These are phyloP conservation scores for Pseudogymnoascus pannorum DNA, from an alignment of 2,329 filamentous ascomycete genomes.

Conservation along the genomic window DNA sequence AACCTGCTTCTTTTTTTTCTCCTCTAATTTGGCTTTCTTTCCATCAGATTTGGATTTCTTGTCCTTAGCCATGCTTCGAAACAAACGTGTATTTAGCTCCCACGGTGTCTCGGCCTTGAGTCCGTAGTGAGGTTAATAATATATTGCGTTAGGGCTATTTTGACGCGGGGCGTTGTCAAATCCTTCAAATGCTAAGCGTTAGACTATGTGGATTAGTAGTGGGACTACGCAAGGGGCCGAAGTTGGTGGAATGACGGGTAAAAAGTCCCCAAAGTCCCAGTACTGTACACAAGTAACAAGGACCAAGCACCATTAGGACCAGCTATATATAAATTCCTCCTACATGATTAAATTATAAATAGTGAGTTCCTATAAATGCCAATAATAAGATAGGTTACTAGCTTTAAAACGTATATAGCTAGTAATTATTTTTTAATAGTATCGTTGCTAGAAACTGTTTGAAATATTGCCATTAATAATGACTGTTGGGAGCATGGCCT, in stretches of 20 bases:
- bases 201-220: neutral
- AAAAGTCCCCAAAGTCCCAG: neutral
- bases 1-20: slow-evolving; percentile 70
- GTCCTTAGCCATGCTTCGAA: slow-evolving; percentile 41
- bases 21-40: slow-evolving; percentile 48
- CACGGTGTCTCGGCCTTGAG: neutral
- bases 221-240: neutral
- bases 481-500: too few relatives aligned
- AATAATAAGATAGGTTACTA: too few relatives aligned
- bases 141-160: slow-evolving; percentile 8
- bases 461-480: too few relatives aligned
- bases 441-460: too few relatives aligned
- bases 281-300: too few relatives aligned
- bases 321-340: too few relatives aligned
- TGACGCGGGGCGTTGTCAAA: slow-evolving; percentile 2
- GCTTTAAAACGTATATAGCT: too few relatives aligned
- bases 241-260: neutral
- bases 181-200: slow-evolving; percentile 3
- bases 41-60: slow-evolving; percentile 40
- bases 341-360: too few relatives aligned
- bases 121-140: slow-evolving; percentile 4
- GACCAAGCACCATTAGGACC: too few relatives aligned
- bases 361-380: too few relatives aligned
- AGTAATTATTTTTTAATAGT: too few relatives aligned
- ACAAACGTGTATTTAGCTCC: neutral